phyloP scores from a whole-genome alignment of 1,284 basidiomycete genomes.

The Takashimella tepidaria region DNA sequence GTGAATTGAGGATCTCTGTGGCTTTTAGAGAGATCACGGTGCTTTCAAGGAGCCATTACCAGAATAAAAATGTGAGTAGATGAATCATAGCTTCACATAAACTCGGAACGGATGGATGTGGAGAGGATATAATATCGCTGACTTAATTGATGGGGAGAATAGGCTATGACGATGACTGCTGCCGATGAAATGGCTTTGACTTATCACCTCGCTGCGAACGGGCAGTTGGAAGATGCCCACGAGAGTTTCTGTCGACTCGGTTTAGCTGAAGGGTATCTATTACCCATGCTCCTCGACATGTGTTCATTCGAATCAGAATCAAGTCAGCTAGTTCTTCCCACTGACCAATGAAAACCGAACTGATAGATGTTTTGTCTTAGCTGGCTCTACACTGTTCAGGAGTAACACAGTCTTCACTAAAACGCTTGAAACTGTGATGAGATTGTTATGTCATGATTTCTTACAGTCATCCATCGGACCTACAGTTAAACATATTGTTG shows the following conservation, averaged over 20 bases:
- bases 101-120: too few species aligned
- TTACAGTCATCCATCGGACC: constrained; percentile 21
- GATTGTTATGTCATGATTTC: constrained; percentile 26
- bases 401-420: constrained; percentile 29
- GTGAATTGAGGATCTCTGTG: constrained; percentile 28
- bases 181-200: neutral
- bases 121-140: too few species aligned
- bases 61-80: neutral
- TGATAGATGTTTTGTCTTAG: constrained; percentile 6
- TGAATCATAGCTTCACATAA: too few species aligned
- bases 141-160: too few species aligned
- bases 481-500: constrained; percentile 14
- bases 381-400: constrained; percentile 28
- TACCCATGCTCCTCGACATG: constrained; percentile 16
- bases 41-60: constrained; percentile 10
- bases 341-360: neutral
- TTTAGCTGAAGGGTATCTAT: constrained; percentile 18
- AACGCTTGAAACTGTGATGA: constrained; percentile 28
- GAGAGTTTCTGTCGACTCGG: constrained; percentile 13
- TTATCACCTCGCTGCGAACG: constrained; percentile 11
- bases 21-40: constrained; percentile 21
- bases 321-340: constrained; percentile 4
- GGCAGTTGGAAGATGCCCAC: constrained; percentile 10
- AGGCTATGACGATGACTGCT: neutral
- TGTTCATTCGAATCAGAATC: constrained; percentile 14